Evolutionary conservation across 2,329 filamentous ascomycete species (phyloP), one percentile per base, ranked within the genome.

Genomic region (Polychaeton citri): DNA sequence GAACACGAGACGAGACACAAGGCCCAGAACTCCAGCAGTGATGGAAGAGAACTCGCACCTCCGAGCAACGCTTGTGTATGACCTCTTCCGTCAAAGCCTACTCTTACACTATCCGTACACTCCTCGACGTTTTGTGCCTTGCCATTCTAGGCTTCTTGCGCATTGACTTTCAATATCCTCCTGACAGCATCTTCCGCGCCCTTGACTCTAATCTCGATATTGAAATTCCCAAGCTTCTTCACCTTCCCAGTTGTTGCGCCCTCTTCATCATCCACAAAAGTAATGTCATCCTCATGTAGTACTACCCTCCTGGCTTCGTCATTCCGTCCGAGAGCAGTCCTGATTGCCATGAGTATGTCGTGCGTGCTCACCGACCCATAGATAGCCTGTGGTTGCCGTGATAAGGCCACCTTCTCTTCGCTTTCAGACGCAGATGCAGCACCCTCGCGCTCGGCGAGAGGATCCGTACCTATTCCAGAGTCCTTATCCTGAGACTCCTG

Each of bases 301-400:
- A 66, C 59, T 2, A 75, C 62, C 13, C 63, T 58, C 20, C 61
- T 58, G 19, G 67, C 68, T 51, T 72, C 64, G 36, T 68, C 62
- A 44, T 71, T 66, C 38, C 64, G 61, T 21, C 62, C 63, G 43
- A 74, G 54, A 17, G 64, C 59, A 30, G 60, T 60, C 39, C 61
- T 64, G 37, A 75, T 60, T 17, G 61, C 64, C 12, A 57, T 50
- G 6, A 60, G 62, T 36, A 76, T 58, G 48, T 76, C 71, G 17
- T 58, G 52, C 6, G 63, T 65, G n/a, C 68, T 66, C 3, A 76
- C 69, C 3, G 68, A 70, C 18, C 71, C 71, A 43, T 70, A 68
- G 33, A 69, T 72, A 12, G 58, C 55, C 15, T 48, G 40, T 5
- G 44, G 44, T 17, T 41, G 35, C 19, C 37, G 38, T 16, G 41